phyloP scores from a whole-genome alignment of 805 yeast genomes.

The Zygosaccharomyces kombuchaensis region DNA sequence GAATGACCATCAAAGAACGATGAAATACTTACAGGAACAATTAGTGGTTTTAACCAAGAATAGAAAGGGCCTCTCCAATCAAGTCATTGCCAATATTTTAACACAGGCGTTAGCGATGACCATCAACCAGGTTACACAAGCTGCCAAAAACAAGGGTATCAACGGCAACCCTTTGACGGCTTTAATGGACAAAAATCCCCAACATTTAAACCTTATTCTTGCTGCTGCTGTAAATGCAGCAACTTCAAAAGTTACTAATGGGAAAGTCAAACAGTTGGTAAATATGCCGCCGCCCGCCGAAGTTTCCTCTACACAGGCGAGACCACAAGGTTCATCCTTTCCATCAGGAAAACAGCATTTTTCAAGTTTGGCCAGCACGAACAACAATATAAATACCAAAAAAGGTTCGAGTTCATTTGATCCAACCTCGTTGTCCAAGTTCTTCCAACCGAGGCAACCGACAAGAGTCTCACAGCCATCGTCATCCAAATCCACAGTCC shows the following conservation, averaged over 20 bases:
- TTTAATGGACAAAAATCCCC: slow-evolving; percentile 75
- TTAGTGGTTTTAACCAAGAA: slow-evolving; percentile 75
- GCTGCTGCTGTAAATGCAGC: slow-evolving; percentile 81
- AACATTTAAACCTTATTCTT: slow-evolving; percentile 70
- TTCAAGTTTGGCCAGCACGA: neutral
- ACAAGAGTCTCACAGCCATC: slow-evolving; percentile 15
- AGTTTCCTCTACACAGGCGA: slow-evolving; percentile 3
- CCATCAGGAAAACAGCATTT: neutral
- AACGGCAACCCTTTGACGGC: slow-evolving; percentile 74
- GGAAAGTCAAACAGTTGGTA: slow-evolving; percentile 44
- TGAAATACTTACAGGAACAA: slow-evolving; percentile 82
- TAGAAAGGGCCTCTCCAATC: slow-evolving; percentile 70
- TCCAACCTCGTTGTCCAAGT: slow-evolving; percentile 35
- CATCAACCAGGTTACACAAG: slow-evolving; percentile 82
- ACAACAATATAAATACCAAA: neutral
- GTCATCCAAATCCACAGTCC: slow-evolving; percentile 14
- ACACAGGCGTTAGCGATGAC: slow-evolving; percentile 93
- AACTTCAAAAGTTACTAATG: slow-evolving; percentile 56
- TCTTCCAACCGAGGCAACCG: slow-evolving; percentile 35
- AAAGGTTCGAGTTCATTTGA: slow-evolving; percentile 24
- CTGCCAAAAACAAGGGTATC: slow-evolving; percentile 80
- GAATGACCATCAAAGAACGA: slow-evolving; percentile 48
- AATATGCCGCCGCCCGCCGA: slow-evolving; percentile 25
- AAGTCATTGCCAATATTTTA: slow-evolving; percentile 74
- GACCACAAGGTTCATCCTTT: neutral